phyloP scores from a whole-genome alignment of 1,284 basidiomycete species.

The Naganishia albida region DNA sequence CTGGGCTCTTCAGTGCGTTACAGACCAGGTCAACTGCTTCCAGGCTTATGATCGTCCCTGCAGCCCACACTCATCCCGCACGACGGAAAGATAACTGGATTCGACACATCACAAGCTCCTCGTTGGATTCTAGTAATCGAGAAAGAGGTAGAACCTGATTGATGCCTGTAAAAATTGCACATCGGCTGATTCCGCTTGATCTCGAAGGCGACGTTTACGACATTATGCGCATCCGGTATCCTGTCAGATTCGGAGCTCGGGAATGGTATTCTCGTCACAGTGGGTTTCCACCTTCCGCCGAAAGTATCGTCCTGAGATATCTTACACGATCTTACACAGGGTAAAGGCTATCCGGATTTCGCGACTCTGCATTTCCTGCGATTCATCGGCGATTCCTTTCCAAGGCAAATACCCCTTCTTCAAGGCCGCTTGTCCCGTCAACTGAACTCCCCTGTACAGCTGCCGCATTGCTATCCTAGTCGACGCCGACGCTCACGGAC shows the following conservation, averaged over 20 bases:
- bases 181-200: too few relatives aligned
- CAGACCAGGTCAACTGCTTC: background rate
- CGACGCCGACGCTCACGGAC: slow-evolving; percentile 83
- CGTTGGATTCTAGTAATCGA: slow-evolving; percentile 82
- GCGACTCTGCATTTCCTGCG: slow-evolving; percentile 79
- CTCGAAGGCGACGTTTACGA: slow-evolving; percentile 80
- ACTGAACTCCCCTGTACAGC: slow-evolving; percentile 51
- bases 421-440: background rate
- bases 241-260: slow-evolving; percentile 53
- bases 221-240: slow-evolving; percentile 65
- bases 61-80: slow-evolving; percentile 75
- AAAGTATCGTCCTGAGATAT: background rate
- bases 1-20: slow-evolving; percentile 28
- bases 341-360: slow-evolving; percentile 91
- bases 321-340: slow-evolving; percentile 59
- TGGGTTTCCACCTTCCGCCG: slow-evolving; percentile 31
- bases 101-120: slow-evolving; percentile 61
- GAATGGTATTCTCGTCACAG: slow-evolving; percentile 47
- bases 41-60: background rate
- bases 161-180: too few relatives aligned
- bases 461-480: slow-evolving; percentile 75
- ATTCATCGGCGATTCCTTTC: slow-evolving; percentile 67
- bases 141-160: slow-evolving; percentile 70
- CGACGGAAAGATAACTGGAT: slow-evolving; percentile 66
- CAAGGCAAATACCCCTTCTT: slow-evolving; percentile 53